phyloP scores from a whole-genome alignment of 768 basidiomycete species.

The Fibroporia radiculosa region DNA sequence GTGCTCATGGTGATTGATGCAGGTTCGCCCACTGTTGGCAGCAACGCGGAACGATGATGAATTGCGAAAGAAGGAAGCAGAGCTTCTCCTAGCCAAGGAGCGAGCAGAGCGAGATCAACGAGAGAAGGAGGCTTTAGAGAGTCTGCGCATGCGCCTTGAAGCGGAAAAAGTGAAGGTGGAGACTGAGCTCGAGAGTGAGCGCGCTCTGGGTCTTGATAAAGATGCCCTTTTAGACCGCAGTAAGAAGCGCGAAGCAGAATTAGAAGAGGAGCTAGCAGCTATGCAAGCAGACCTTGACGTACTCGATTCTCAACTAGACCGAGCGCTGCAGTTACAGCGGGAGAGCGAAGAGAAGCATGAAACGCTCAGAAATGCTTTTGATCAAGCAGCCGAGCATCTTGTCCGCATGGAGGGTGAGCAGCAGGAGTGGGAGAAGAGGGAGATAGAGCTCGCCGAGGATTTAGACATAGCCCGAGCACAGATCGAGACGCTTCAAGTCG shows the following conservation, averaged over 20 bases:
- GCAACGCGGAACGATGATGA: slow-evolving; percentile 93
- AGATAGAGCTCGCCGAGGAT: slow-evolving; percentile 54
- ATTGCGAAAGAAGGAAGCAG: slow-evolving; percentile 78
- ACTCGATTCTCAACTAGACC: slow-evolving; percentile 79
- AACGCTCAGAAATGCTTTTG: slow-evolving; percentile 62
- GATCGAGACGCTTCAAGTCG: slow-evolving; percentile 47
- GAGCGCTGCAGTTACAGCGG: slow-evolving; percentile 69
- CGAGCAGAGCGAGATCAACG: slow-evolving; percentile 80
- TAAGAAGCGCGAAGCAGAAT: slow-evolving; percentile 76
- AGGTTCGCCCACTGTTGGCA: slow-evolving; percentile 88
- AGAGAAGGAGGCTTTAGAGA: slow-evolving; percentile 74
- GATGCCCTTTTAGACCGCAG: slow-evolving; percentile 74
- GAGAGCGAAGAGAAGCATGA: slow-evolving; percentile 76
- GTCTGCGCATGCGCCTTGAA: slow-evolving; percentile 75
- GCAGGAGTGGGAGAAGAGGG: slow-evolving; percentile 54
- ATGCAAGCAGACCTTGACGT: slow-evolving; percentile 79
- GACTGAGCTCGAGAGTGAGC: slow-evolving; percentile 76
- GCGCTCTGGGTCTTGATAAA: slow-evolving; percentile 73
- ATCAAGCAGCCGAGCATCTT: slow-evolving; percentile 81
- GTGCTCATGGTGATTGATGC: no score
- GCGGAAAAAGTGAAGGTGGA: slow-evolving; percentile 78
- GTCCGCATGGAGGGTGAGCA: slow-evolving; percentile 75
- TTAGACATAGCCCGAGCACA: slow-evolving; percentile 51
- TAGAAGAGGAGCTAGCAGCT: slow-evolving; percentile 77
- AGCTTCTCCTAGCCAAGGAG: slow-evolving; percentile 73